Conservation (phyloP, 108 stramenopile genomes). For the Skeletonema marinoi region DNA sequence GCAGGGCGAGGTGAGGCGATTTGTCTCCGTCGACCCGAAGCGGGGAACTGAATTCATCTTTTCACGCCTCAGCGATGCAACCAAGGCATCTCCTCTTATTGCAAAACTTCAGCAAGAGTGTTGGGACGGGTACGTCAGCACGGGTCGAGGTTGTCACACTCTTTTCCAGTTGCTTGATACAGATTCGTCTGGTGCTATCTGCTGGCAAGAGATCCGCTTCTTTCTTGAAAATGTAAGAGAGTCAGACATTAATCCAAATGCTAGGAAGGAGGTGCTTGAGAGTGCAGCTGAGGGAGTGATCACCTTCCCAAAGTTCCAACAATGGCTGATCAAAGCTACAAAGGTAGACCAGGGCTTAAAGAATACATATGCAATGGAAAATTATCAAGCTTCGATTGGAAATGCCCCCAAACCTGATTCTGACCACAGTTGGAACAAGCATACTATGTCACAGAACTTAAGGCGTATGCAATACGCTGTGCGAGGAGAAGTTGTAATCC, state of each 20-base stretch:
- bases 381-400: slow-evolving; percentile 57
- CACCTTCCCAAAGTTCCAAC: slow-evolving; percentile 49
- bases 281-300: slow-evolving; percentile 27
- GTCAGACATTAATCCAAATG: slow-evolving; percentile 27
- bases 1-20: not conserved
- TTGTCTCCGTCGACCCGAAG: slow-evolving; percentile 15
- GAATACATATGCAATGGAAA: slow-evolving; percentile 46
- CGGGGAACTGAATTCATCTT: slow-evolving; percentile 38
- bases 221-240: slow-evolving; percentile 53
- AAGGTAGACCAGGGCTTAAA: slow-evolving; percentile 58
- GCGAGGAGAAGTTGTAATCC: slow-evolving; percentile 75
- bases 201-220: slow-evolving; percentile 49
- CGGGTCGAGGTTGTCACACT: slow-evolving; percentile 64
- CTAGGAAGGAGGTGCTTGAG: slow-evolving; percentile 46
- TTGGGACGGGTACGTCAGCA: slow-evolving; percentile 67
- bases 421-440: slow-evolving; percentile 64
- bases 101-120: slow-evolving; percentile 58
- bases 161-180: slow-evolving; percentile 67
- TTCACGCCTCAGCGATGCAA: slow-evolving; percentile 21
- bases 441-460: slow-evolving; percentile 70
- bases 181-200: slow-evolving; percentile 45
- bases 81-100: slow-evolving; percentile 38
- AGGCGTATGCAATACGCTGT: slow-evolving; percentile 86
- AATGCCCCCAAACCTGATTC: slow-evolving; percentile 23
- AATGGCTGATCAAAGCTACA: slow-evolving; percentile 68